Evolutionary conservation across 345 rosid species (phyloP).

Genomic region (Citrus australasica): DNA sequence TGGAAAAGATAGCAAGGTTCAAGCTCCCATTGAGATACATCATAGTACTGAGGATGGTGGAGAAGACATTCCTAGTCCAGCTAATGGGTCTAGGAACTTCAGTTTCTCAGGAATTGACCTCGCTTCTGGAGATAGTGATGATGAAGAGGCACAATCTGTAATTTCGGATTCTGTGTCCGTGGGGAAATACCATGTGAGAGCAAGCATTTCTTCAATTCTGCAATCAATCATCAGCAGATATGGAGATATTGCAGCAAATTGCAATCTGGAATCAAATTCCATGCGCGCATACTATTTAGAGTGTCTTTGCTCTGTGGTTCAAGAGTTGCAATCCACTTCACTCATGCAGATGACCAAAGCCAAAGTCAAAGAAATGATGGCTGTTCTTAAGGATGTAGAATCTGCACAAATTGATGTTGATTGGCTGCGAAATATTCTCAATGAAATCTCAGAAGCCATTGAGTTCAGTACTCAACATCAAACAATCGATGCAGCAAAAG

Average conservation of each 20-base stretch:
- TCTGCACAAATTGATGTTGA: slow-evolving; percentile 54
- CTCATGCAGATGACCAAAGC: slow-evolving; percentile 57
- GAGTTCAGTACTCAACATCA: slow-evolving; percentile 31
- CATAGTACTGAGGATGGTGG: slow-evolving; percentile 12
- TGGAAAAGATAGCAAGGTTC: slow-evolving; percentile 23
- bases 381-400: slow-evolving; percentile 80
- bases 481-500: slow-evolving; percentile 32
- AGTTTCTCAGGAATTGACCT: slow-evolving; percentile 38
- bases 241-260: slow-evolving; percentile 82
- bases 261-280: slow-evolving; percentile 59
- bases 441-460: slow-evolving; percentile 30
- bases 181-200: slow-evolving; percentile 66
- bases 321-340: slow-evolving; percentile 60
- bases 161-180: slow-evolving; percentile 68
- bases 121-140: slow-evolving; percentile 39
- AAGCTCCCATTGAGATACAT: slow-evolving; percentile 14
- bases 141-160: slow-evolving; percentile 53
- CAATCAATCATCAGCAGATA: slow-evolving; percentile 53
- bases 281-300: slow-evolving; percentile 70
- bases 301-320: slow-evolving; percentile 64
- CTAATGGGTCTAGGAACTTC: slow-evolving; percentile 26
- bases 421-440: slow-evolving; percentile 56
- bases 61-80: slow-evolving; percentile 9
- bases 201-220: slow-evolving; percentile 48
- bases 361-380: slow-evolving; percentile 58